Percentiles rank a stretch among this genome's conserved stretches.
Conservation (phyloP, 441 rosid species). For the Populus hybrid region DNA sequence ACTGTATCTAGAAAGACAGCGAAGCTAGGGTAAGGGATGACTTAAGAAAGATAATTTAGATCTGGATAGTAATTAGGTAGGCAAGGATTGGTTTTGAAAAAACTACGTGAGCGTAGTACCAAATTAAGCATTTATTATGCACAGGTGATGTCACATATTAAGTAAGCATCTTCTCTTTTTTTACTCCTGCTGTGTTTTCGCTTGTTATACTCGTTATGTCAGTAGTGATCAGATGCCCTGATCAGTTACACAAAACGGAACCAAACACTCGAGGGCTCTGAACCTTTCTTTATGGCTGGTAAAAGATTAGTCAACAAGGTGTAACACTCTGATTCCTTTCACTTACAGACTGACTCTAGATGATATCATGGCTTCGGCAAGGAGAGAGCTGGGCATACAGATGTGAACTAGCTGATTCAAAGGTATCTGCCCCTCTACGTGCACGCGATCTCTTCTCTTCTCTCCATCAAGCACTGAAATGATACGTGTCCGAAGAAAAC, state of each 20-base stretch:
- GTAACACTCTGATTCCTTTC: conserved; percentile 5
- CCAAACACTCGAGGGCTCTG: neutral
- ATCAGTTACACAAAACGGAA: neutral
- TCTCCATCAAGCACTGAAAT: neutral
- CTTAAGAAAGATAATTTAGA: neutral
- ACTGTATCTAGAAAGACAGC: neutral
- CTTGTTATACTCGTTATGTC: conserved; percentile 25
- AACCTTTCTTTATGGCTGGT: neutral
- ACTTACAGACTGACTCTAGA: neutral
- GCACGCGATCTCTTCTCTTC: neutral
- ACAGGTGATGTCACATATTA: conserved; percentile 24
- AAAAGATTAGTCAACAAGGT: conserved; percentile 3
- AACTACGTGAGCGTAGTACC: neutral
- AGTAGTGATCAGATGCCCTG: conserved; percentile 1
- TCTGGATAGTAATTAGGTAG: neutral
- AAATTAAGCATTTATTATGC: conserved; percentile 18
- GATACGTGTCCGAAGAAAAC: neutral
- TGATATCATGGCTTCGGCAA: conserved; percentile 14
- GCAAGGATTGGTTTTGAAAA: neutral
- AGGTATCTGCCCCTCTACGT: conserved; percentile 11
- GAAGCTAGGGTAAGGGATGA: neutral
- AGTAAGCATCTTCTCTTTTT: neutral
- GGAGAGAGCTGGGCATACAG: neutral
- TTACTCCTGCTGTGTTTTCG: conserved; percentile 4
- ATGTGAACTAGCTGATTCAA: neutral